phyloP scores from a whole-genome alignment of 1,139 yeast genomes.

The Taphrina wiesneri region DNA sequence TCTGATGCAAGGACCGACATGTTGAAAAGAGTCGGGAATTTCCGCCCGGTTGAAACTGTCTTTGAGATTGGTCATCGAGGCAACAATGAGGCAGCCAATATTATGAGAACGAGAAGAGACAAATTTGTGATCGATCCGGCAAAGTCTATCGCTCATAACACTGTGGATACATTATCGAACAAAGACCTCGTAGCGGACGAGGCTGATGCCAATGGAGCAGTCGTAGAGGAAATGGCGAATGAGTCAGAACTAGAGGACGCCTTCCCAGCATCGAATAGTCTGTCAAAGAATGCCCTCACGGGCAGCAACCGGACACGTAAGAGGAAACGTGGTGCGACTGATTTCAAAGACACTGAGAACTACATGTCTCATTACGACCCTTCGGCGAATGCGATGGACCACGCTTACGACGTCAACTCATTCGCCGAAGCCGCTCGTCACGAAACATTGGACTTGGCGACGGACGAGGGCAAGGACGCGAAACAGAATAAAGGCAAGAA shows the following conservation, averaged over 20 bases:
- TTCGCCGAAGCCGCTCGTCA: slow-evolving; percentile 80
- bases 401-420: slow-evolving; percentile 54
- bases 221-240: slow-evolving; percentile 41
- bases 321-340: slow-evolving; percentile 47
- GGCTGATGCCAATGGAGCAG: slow-evolving; percentile 45
- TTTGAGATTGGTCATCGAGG: slow-evolving; percentile 65
- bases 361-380: slow-evolving; percentile 92
- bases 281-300: slow-evolving; percentile 5
- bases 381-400: slow-evolving; percentile 73
- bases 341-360: slow-evolving; percentile 76
- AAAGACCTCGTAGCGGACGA: not conserved
- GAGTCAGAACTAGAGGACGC: slow-evolving; percentile 44
- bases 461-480: slow-evolving; percentile 59
- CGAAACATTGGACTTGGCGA: slow-evolving; percentile 81
- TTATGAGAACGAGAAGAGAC: slow-evolving; percentile 81
- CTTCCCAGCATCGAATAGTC: slow-evolving; percentile 38
- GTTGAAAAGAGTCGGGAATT: slow-evolving; percentile 66
- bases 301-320: slow-evolving; percentile 43
- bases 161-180: not conserved
- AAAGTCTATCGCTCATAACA: not conserved
- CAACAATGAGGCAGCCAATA: slow-evolving; percentile 66
- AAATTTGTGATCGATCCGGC: slow-evolving; percentile 64
- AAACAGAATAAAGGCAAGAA: slow-evolving; percentile 67
- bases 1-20: slow-evolving; percentile 74
- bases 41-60: slow-evolving; percentile 81